Conservation (phyloP, 306 rosid species). For the Begonia peltatifolia region DNA sequence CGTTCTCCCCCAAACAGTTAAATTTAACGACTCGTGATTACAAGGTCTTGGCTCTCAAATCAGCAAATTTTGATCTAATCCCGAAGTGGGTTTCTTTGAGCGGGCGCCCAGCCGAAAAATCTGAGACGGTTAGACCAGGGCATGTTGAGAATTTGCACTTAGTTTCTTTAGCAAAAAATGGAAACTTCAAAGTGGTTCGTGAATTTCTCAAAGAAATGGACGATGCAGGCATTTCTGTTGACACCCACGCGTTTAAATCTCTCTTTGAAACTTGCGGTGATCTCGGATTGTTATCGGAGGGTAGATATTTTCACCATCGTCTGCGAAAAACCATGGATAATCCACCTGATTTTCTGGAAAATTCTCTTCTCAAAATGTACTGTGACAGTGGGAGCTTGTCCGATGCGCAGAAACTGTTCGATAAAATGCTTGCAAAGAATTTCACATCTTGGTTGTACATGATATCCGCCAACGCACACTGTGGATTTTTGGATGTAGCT, state of each 20-base stretch:
- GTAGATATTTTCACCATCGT: conserved; percentile 26
- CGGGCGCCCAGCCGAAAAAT: conserved; percentile 6
- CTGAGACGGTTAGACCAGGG: conserved; percentile 14
- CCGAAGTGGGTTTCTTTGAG: conserved; percentile 45
- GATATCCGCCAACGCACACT: conserved; percentile 30
- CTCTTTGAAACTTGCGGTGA: conserved; percentile 34
- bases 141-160: conserved; percentile 43
- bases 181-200: conserved; percentile 29
- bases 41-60: conserved; percentile 9
- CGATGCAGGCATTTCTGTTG: conserved; percentile 23
- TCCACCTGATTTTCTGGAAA: conserved; percentile 24
- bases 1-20: conserved; percentile 9
- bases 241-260: conserved; percentile 22
- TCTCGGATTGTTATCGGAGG: conserved; percentile 23
- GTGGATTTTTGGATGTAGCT: conserved; percentile 24
- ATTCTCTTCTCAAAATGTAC: conserved; percentile 35
- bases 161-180: conserved; percentile 36
- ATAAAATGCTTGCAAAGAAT: conserved; percentile 31
- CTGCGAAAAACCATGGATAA: conserved; percentile 14
- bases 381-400: conserved; percentile 29
- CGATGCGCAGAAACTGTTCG: conserved; percentile 30
- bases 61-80: conserved; percentile 26
- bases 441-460: conserved; percentile 28
- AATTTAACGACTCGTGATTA: conserved; percentile 8
- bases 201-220: conserved; percentile 39